These are phyloP conservation scores for Elsinoe australis DNA, from an alignment of 2,329 filamentous ascomycete species.

Conservation along the genomic window DNA sequence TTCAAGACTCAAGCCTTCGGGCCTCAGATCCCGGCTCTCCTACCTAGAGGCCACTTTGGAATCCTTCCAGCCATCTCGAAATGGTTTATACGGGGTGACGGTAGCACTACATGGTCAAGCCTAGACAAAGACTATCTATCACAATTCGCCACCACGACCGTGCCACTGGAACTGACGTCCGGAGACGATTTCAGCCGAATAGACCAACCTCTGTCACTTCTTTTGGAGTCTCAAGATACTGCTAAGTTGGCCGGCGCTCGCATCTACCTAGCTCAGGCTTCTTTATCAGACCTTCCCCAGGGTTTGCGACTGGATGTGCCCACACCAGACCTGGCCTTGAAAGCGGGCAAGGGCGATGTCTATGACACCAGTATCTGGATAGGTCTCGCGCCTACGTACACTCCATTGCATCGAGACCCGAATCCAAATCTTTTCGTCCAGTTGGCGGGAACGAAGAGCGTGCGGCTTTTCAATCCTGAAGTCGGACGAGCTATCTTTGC, in stretches of 20 bases:
- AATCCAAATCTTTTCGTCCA: slow-evolving; percentile 92
- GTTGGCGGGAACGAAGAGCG: slow-evolving; percentile 61
- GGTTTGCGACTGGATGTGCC: slow-evolving; percentile 59
- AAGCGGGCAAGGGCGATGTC: slow-evolving; percentile 68
- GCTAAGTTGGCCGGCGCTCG: slow-evolving; percentile 20
- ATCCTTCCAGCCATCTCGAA: slow-evolving; percentile 47
- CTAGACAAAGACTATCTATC: slow-evolving; percentile 40
- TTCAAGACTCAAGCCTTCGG: slow-evolving; percentile 51
- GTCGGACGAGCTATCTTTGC: slow-evolving; percentile 59
- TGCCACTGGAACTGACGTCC: slow-evolving; percentile 53
- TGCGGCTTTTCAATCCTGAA: slow-evolving; percentile 62
- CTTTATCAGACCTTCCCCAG: slow-evolving; percentile 60
- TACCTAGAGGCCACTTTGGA: slow-evolving; percentile 39
- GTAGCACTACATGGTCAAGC: slow-evolving; percentile 19
- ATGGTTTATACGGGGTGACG: slow-evolving; percentile 48
- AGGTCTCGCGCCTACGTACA: slow-evolving; percentile 77
- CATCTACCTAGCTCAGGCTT: slow-evolving; percentile 83
- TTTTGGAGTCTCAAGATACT: slow-evolving; percentile 45
- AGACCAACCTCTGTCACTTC: slow-evolving; percentile 55
- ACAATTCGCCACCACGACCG: slow-evolving; percentile 41
- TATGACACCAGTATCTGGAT: slow-evolving; percentile 86
- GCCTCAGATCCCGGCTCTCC: slow-evolving; percentile 46
- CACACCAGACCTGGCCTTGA: slow-evolving; percentile 54
- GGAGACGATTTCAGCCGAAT: slow-evolving; percentile 48
- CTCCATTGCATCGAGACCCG: slow-evolving; percentile 83